Evolutionary conservation across 2,329 filamentous ascomycete species (phyloP).

Genomic region (Tolypocladium endophyticum): DNA sequence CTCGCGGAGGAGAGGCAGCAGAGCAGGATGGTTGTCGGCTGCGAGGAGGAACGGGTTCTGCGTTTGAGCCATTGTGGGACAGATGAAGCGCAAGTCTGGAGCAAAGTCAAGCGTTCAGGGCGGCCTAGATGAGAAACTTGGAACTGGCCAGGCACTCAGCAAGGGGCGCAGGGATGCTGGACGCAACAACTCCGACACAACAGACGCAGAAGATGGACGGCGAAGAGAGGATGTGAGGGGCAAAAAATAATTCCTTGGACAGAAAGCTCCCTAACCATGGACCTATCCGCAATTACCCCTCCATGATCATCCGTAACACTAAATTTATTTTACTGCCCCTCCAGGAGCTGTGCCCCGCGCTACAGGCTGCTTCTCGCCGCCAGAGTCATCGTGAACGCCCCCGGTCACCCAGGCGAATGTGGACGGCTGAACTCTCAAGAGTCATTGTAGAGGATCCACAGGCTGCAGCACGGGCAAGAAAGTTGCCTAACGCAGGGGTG

Average conservation of each 20-base stretch:
- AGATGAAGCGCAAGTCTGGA: background rate
- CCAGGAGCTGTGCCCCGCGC: background rate
- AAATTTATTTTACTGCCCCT: background rate
- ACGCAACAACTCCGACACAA: background rate
- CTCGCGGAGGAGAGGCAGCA: constrained; percentile 64
- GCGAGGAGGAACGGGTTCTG: constrained; percentile 64
- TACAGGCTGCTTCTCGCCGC: background rate
- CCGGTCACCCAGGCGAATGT: background rate
- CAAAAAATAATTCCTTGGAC: background rate
- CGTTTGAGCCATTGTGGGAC: constrained; percentile 34
- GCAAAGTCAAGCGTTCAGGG: background rate
- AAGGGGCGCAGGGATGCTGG: background rate
- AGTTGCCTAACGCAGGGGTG: background rate
- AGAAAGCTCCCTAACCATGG: no score
- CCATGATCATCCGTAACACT: background rate
- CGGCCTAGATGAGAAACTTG: background rate
- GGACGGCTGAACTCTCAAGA: background rate
- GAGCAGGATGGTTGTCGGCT: constrained; percentile 65
- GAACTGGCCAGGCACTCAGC: background rate
- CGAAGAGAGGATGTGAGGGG: background rate
- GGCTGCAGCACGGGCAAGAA: background rate
- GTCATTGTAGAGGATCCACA: background rate
- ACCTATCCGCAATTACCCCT: background rate
- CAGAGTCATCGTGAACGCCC: background rate
- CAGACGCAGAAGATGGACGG: background rate